These are phyloP conservation scores for Dictyostelium discoideum DNA, from an alignment of 78 protist genomes.

Conservation along the genomic window DNA sequence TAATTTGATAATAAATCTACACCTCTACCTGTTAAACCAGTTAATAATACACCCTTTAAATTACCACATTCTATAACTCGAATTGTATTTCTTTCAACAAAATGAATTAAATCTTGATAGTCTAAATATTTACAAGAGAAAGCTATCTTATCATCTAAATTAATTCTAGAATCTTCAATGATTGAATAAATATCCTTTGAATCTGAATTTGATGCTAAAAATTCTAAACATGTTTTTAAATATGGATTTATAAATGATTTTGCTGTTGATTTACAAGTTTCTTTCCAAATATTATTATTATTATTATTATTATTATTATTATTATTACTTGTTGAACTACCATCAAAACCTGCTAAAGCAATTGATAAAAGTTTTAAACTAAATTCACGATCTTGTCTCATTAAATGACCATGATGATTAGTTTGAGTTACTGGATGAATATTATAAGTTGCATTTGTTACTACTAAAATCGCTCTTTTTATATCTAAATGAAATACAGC, in stretches of 20 bases:
- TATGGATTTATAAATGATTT: slow-evolving; percentile 57
- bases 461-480: slow-evolving; percentile 53
- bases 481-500: slow-evolving; percentile 85
- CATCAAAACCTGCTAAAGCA: slow-evolving; percentile 86
- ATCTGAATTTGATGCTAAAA: slow-evolving; percentile 18
- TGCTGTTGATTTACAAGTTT: slow-evolving; percentile 53
- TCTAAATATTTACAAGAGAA: slow-evolving; percentile 84
- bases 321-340: background rate
- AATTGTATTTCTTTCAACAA: slow-evolving; percentile 24
- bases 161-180: slow-evolving; percentile 36
- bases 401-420: background rate
- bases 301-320: background rate
- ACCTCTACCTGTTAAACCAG: slow-evolving; percentile 80
- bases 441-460: slow-evolving; percentile 2
- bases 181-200: slow-evolving; percentile 31
- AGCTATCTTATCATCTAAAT: slow-evolving; percentile 73
- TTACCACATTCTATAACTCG: slow-evolving; percentile 32
- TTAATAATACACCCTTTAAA: slow-evolving; percentile 81
- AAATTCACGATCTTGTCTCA: slow-evolving; percentile 17
- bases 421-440: background rate
- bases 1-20: slow-evolving; percentile 82
- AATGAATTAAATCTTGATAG: slow-evolving; percentile 24
- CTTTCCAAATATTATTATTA: slow-evolving; percentile 57
- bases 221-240: slow-evolving; percentile 76
- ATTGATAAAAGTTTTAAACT: slow-evolving; percentile 59